Conservation (phyloP, 129 eudicot genomes). For the Artemisia tridentata region DNA sequence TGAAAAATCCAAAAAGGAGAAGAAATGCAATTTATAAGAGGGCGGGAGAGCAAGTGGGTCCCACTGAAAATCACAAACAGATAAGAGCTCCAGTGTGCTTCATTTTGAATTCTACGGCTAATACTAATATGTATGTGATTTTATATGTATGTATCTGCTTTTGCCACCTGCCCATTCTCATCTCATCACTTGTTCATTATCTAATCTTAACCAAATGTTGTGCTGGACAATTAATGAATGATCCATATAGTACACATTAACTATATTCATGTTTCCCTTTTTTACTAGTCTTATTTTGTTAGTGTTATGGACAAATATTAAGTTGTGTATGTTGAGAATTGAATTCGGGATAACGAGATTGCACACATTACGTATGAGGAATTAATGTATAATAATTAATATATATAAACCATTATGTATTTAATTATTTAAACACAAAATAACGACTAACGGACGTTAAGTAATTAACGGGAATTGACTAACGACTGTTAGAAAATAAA, state of each 20-base stretch:
- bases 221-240: too few relatives aligned
- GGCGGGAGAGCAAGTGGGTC: conserved; percentile 64
- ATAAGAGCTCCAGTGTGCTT: conserved; percentile 35
- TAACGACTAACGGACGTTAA: too few relatives aligned
- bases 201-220: background rate
- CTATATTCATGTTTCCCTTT: background rate
- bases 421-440: too few relatives aligned
- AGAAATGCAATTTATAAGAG: conserved; percentile 47
- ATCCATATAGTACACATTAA: too few relatives aligned
- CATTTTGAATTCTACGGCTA: conserved; percentile 36
- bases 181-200: conserved; percentile 7
- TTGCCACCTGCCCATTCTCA: conserved; percentile 31
- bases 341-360: too few relatives aligned
- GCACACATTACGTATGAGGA: too few relatives aligned
- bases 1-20: conserved; percentile 43
- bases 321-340: too few relatives aligned
- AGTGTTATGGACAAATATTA: too few relatives aligned
- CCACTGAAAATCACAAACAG: conserved; percentile 28
- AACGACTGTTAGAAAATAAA: too few relatives aligned
- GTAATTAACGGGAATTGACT: too few relatives aligned
- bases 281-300: background rate
- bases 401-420: too few relatives aligned
- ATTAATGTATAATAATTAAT: too few relatives aligned
- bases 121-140: background rate
- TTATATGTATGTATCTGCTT: conserved; percentile 18